Conservation (phyloP, 108 stramenopile species). For the Epipyxis sp. region DNA sequence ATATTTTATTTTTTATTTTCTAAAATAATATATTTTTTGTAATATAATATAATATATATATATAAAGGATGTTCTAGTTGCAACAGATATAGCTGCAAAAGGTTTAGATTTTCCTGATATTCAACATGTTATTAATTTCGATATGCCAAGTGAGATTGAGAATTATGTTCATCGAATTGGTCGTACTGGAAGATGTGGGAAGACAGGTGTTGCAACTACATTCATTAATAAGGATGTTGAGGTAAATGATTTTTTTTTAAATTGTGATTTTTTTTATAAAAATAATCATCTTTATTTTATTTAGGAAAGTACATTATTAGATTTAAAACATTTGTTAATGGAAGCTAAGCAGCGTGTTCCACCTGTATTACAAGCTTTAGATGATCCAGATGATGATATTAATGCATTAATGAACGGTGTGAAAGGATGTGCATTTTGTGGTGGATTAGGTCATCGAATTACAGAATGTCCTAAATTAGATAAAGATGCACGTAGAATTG, state of each 20-base stretch:
- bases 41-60: no score
- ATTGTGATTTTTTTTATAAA: no score
- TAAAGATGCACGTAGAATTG: slow-evolving; percentile 87
- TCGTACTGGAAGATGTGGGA: slow-evolving; percentile 97
- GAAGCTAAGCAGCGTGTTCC: slow-evolving; percentile 98
- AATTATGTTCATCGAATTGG: slow-evolving; percentile 89
- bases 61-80: slow-evolving; percentile 93
- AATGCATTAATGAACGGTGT: slow-evolving; percentile 62
- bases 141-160: slow-evolving; percentile 99
- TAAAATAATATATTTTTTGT: no score
- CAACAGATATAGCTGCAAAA: slow-evolving; percentile 98
- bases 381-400: slow-evolving; percentile 80
- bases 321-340: slow-evolving; percentile 91
- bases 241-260: slow-evolving; percentile 59
- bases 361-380: slow-evolving; percentile 91
- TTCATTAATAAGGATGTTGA: slow-evolving; percentile 86
- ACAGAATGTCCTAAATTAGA: slow-evolving; percentile 98
- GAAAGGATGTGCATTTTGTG: slow-evolving; percentile 94
- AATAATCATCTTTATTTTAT: no score
- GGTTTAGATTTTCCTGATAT: slow-evolving; percentile 97
- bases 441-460: slow-evolving; percentile 95
- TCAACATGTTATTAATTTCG: slow-evolving; percentile 98
- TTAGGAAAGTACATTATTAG: slow-evolving; percentile 86
- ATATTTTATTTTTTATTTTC: no score
- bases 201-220: slow-evolving; percentile 98